Evolutionary conservation across 345 rosid genomes (phyloP).

Genomic region (Citrus sinensis): DNA sequence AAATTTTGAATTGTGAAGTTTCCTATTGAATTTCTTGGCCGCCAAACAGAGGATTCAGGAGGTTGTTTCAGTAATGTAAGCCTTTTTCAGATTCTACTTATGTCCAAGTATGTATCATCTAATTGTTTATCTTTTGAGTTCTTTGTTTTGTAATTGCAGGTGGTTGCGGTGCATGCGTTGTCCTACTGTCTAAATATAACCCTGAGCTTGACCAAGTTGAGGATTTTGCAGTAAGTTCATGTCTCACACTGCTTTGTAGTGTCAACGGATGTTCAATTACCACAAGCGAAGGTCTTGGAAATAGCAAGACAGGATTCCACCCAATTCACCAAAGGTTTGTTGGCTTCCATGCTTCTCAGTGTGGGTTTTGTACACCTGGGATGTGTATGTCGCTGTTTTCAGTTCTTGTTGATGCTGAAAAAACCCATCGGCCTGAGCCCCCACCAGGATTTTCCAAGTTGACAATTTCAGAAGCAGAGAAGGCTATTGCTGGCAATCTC

Average conservation of each 20-base stretch:
- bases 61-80: not conserved
- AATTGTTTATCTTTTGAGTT: not conserved
- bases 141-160: conserved; percentile 41
- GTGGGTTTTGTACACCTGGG: conserved; percentile 98
- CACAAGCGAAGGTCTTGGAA: conserved; percentile 87
- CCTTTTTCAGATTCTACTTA: not conserved
- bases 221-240: conserved; percentile 60
- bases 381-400: conserved; percentile 79
- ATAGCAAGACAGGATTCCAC: conserved; percentile 73
- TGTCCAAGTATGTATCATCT: not conserved
- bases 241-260: conserved; percentile 86
- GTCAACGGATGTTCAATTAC: conserved; percentile 75
- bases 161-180: conserved; percentile 94
- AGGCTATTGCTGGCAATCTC: conserved; percentile 65
- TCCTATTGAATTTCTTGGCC: not conserved
- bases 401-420: conserved; percentile 70
- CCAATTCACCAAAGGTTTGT: conserved; percentile 70
- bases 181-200: conserved; percentile 65
- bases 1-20: not conserved
- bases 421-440: conserved; percentile 41
- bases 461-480: conserved; percentile 72
- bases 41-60: not conserved
- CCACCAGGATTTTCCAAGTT: conserved; percentile 59
- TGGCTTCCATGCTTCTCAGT: conserved; percentile 91
- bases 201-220: conserved; percentile 51